Conservation (phyloP, 2,329 filamentous ascomycete genomes). For the Arachnopeziza araneosa region DNA sequence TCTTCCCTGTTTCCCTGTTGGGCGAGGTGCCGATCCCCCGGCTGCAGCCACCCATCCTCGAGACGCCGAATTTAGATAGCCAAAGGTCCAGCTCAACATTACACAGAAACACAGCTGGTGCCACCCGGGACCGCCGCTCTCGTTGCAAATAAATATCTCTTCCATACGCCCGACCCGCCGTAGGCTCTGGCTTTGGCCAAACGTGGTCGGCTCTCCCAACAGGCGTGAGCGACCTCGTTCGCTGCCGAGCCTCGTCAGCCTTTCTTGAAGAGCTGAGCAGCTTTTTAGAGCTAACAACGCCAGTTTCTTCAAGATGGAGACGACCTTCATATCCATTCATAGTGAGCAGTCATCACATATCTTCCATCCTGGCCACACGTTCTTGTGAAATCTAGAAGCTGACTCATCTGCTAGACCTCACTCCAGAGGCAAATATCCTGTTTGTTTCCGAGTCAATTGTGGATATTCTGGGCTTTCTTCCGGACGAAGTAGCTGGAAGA, state of each 20-base stretch:
- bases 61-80: background rate
- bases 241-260: constrained; percentile 1
- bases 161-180: background rate
- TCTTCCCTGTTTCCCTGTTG: background rate
- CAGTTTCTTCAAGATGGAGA: constrained; percentile 54
- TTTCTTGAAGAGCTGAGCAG: constrained; percentile 28
- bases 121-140: background rate
- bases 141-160: background rate
- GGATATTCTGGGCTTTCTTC: constrained; percentile 76
- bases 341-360: constrained; percentile 46
- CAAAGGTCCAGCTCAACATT: background rate
- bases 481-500: constrained; percentile 67
- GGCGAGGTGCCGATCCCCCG: constrained; percentile 9
- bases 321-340: constrained; percentile 88
- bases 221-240: background rate
- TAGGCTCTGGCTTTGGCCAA: background rate
- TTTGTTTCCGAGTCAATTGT: constrained; percentile 80
- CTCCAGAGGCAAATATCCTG: constrained; percentile 69
- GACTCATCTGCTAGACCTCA: constrained; percentile 52
- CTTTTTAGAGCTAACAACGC: constrained; percentile 32
- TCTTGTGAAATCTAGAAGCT: constrained; percentile 1
- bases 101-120: constrained; percentile 7
- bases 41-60: background rate
- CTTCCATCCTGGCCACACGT: background rate
- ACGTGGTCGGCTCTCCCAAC: background rate